Percentiles rank a stretch among this genome's conserved stretches.
phyloP scores from a whole-genome alignment of 2,329 filamentous ascomycete species.

The Dactylellina haptotyla region DNA sequence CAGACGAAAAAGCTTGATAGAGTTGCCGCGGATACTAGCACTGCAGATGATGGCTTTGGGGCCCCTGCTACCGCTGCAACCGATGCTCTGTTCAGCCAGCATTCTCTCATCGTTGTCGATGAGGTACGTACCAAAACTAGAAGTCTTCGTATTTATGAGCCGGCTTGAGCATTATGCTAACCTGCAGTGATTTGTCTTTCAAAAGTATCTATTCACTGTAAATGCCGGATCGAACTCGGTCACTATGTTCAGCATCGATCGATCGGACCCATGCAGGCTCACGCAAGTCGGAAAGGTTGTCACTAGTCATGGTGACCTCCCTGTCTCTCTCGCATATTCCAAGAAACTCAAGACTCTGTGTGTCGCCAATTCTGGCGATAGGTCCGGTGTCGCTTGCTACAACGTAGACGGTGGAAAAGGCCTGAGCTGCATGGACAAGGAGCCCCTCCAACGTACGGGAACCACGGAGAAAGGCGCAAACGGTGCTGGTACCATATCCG shows the following conservation, averaged over 20 bases:
- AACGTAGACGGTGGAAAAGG: slow-evolving; percentile 61
- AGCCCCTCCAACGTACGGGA: slow-evolving; percentile 57
- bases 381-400: slow-evolving; percentile 65
- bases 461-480: slow-evolving; percentile 61
- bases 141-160: not conserved
- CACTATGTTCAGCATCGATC: slow-evolving; percentile 65
- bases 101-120: slow-evolving; percentile 30
- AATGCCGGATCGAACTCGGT: slow-evolving; percentile 68
- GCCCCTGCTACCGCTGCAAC: slow-evolving; percentile 8
- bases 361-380: slow-evolving; percentile 64
- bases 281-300: slow-evolving; percentile 63
- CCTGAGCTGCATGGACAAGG: slow-evolving; percentile 63
- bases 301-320: slow-evolving; percentile 66
- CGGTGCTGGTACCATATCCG: slow-evolving; percentile 70
- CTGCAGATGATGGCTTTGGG: slow-evolving; percentile 1
- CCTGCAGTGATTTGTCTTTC: not conserved
- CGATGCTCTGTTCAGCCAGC: slow-evolving; percentile 40
- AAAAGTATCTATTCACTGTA: slow-evolving; percentile 65
- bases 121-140: slow-evolving; percentile 19
- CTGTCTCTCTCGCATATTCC: slow-evolving; percentile 67
- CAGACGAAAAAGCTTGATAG: not conserved
- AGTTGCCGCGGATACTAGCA: too few relatives aligned
- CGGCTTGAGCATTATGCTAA: not conserved
- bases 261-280: slow-evolving; percentile 63
- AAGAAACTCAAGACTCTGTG: slow-evolving; percentile 62